Conservation (phyloP, 1,284 basidiomycete genomes). For the Takashimella koratensis region DNA sequence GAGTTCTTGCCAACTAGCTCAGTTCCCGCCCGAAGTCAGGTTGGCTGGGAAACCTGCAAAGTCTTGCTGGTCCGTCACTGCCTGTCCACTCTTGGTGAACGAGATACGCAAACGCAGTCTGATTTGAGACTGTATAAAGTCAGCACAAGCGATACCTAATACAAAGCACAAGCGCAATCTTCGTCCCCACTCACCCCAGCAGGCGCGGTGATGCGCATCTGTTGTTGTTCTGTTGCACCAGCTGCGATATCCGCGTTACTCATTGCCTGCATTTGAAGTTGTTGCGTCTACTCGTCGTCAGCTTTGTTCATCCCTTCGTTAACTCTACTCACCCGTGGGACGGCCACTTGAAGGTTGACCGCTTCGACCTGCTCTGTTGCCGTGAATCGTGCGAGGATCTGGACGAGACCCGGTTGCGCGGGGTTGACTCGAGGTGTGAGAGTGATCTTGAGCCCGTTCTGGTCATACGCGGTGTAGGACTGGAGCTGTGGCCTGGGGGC, state of each 20-base stretch:
- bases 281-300: conserved; percentile 68
- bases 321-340: conserved; percentile 71
- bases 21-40: conserved; percentile 54
- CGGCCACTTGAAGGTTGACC: conserved; percentile 94
- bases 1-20: background rate
- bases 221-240: conserved; percentile 84
- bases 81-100: conserved; percentile 65
- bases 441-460: conserved; percentile 83
- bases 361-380: conserved; percentile 59
- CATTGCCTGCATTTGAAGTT: conserved; percentile 97
- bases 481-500: conserved; percentile 53
- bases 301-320: background rate
- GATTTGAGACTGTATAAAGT: conserved; percentile 77
- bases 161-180: no score
- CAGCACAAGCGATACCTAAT: background rate
- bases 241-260: conserved; percentile 75
- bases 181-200: conserved; percentile 65
- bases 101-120: conserved; percentile 82
- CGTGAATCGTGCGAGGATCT: conserved; percentile 86
- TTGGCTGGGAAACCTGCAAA: conserved; percentile 84
- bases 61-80: conserved; percentile 88
- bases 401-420: conserved; percentile 76
- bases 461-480: conserved; percentile 84
- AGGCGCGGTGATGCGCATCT: conserved; percentile 87
- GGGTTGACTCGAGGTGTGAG: conserved; percentile 79